Percentiles rank a stretch among this genome's conserved stretches.
Conservation (phyloP, 768 basidiomycete genomes). For the Lenzites betulinus region DNA sequence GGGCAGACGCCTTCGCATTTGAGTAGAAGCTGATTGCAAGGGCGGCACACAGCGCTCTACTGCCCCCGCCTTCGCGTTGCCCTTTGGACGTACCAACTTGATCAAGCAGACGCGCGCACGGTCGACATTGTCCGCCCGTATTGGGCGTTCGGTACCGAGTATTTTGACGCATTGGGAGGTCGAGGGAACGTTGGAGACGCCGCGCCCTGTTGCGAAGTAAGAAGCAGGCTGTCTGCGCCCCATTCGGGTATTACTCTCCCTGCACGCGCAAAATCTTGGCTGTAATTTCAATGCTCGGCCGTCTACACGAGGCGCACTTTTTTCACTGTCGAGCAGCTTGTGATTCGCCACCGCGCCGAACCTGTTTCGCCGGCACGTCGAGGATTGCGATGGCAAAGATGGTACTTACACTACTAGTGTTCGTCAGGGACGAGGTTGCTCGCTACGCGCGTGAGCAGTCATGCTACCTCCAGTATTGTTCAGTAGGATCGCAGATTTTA, state of each 20-base stretch:
- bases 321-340: too few relatives aligned
- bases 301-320: too few relatives aligned
- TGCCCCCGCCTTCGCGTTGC: slow-evolving; percentile 9
- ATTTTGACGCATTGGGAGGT: background rate
- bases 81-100: slow-evolving; percentile 4
- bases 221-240: background rate
- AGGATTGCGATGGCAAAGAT: too few relatives aligned
- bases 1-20: background rate
- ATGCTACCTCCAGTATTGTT: too few relatives aligned
- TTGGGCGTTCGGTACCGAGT: slow-evolving; percentile 5
- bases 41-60: background rate
- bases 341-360: too few relatives aligned
- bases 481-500: too few relatives aligned
- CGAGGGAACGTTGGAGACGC: slow-evolving; percentile 6
- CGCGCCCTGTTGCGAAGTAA: background rate
- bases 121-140: slow-evolving; percentile 5
- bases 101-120: background rate
- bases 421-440: too few relatives aligned
- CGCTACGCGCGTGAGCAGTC: too few relatives aligned
- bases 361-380: too few relatives aligned
- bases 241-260: background rate
- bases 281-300: background rate
- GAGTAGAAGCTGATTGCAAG: slow-evolving; percentile 4
- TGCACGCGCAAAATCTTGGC: background rate
- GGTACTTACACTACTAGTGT: too few relatives aligned